Evolutionary conservation across 2,329 filamentous ascomycete species (phyloP), one percentile per base, ranked within the genome.

Genomic region (Apiospora saccharicola): DNA sequence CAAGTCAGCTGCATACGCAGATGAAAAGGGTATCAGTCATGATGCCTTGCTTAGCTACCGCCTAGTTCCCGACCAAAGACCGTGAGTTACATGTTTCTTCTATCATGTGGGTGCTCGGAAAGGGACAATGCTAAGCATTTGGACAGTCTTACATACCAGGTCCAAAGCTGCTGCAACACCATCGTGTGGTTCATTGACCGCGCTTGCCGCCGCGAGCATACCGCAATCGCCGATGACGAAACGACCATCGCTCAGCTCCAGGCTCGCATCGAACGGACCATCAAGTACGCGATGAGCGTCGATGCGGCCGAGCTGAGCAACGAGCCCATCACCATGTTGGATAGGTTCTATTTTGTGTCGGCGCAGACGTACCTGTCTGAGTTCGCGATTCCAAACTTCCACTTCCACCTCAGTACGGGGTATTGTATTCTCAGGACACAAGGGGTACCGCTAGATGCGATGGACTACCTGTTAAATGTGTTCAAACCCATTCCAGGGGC

Each of bases 391-490:
- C 86, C 88, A 1, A 89, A 90, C 75, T 85, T 90, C 76, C 89
- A 84, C 79, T 90, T 90, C 76, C 89, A 90, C 75, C 75, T 86
- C n/a, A 82, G 80, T 2, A 87, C 82, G 22, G 84, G 85, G 22
- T 90, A 90, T 78, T 83, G 78, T 6, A 84, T 90, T 67, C 75
- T 90, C 75, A 80, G 88, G 70, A 83, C 82, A 70, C 82, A 86
- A 77, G 88, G 88, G 0, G 87, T 89, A 41, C 83, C 82, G 0
- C n/a, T 90, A 26, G 87, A 87, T 1, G 90, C 90, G 79, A 44
- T 77, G 46, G 86, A 90, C 76, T 90, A 82, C 75, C 75, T 89
- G 75, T 53, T 34, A n/a, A 14, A 64, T n/a, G 57, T 64, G 8
- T 41, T 41, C n/a, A 19, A 41, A 8, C 34, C 57, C 4, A 41